These are phyloP conservation scores for Diaporthe sp. DNA, from an alignment of 2,329 filamentous ascomycete species.

Conservation along the genomic window DNA sequence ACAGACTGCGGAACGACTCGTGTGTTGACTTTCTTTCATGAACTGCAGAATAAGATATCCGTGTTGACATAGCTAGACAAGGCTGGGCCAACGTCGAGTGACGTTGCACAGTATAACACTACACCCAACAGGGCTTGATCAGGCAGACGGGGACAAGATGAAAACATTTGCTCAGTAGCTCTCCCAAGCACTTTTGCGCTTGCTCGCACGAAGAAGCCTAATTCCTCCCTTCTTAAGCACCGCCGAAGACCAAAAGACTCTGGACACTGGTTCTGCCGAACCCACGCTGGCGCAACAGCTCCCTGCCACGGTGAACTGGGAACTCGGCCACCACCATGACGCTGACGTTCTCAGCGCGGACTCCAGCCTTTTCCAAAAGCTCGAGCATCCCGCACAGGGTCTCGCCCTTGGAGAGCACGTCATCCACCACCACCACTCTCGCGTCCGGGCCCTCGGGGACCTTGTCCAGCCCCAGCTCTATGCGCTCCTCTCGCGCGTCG, in stretches of 20 bases:
- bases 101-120: background rate
- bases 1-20: too few species aligned
- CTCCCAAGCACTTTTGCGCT: background rate
- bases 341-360: conserved; percentile 57
- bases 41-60: too few species aligned
- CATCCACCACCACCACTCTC: conserved; percentile 70
- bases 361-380: conserved; percentile 60
- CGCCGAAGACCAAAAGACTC: conserved; percentile 67
- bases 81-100: background rate
- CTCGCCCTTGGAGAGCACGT: conserved; percentile 69
- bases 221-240: conserved; percentile 49
- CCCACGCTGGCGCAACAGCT: conserved; percentile 58
- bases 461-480: conserved; percentile 65
- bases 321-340: conserved; percentile 72
- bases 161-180: background rate
- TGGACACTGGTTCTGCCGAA: conserved; percentile 66
- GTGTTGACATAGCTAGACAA: background rate
- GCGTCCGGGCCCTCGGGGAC: conserved; percentile 51
- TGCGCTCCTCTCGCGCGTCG: conserved; percentile 49
- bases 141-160: background rate
- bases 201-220: too few species aligned
- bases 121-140: background rate
- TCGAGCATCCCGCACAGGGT: conserved; percentile 68
- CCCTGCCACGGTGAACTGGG: conserved; percentile 65
- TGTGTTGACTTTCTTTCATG: too few species aligned